These are phyloP conservation scores for Ophiostoma australiae DNA, from an alignment of 2,329 filamentous ascomycete genomes.

Conservation along the genomic window DNA sequence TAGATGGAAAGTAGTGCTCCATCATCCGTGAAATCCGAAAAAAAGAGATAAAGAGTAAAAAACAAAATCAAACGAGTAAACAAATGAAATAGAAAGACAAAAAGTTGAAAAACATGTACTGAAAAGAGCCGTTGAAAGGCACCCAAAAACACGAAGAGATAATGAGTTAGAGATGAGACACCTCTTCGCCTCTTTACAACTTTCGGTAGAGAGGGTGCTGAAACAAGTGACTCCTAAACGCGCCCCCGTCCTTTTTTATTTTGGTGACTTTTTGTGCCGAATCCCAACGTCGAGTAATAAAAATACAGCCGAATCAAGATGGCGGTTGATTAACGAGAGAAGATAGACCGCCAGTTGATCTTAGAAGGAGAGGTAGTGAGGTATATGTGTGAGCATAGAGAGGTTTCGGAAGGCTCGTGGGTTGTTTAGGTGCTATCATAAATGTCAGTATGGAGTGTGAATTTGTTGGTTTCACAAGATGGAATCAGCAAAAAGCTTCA, in stretches of 20 bases:
- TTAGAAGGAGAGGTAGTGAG: constrained; percentile 9
- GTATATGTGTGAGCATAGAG: background rate
- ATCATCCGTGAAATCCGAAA: constrained; percentile 20
- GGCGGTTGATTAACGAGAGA: constrained; percentile 14
- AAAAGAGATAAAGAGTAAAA: background rate
- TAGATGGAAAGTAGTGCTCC: constrained; percentile 18
- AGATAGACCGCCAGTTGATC: constrained; percentile 1
- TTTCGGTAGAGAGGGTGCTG: constrained; percentile 14
- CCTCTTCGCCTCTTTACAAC: constrained; percentile 6
- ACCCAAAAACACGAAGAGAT: constrained; percentile 12
- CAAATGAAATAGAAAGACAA: constrained; percentile 17
- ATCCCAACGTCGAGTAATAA: constrained; percentile 17
- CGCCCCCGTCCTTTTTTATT: constrained; percentile 18
- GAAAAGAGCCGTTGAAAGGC: constrained; percentile 3
- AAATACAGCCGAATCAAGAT: constrained; percentile 16
- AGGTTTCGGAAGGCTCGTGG: background rate
- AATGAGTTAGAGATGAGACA: background rate
- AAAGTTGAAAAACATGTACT: constrained; percentile 16
- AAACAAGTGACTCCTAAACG: constrained; percentile 22
- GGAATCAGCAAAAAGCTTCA: background rate
- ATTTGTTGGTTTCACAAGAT: background rate
- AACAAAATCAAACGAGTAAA: constrained; percentile 2
- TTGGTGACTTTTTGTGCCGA: constrained; percentile 17
- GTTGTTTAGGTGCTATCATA: background rate
- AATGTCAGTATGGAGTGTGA: background rate